Evolutionary conservation across 1,284 basidiomycete species (phyloP).

Genomic region (Rhodotorula sp.): DNA sequence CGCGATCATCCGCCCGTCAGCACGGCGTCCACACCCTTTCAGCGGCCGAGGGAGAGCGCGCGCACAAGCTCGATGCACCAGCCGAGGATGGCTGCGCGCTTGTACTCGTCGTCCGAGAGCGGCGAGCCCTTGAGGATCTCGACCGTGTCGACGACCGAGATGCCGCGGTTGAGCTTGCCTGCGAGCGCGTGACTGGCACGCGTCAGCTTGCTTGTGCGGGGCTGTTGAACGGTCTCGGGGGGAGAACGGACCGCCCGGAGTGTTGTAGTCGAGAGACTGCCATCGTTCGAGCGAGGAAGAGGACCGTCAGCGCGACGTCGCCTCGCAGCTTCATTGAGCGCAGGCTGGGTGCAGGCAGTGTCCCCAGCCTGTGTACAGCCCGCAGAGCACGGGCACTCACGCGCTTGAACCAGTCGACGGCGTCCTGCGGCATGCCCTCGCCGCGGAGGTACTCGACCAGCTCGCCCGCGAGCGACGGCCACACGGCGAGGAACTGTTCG

Average conservation of each 20-base stretch:
- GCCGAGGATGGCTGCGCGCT: conserved; percentile 84
- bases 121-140: conserved; percentile 76
- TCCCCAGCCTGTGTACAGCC: too few species aligned
- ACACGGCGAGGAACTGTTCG: conserved; percentile 57
- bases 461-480: conserved; percentile 59
- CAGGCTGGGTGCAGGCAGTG: too few species aligned
- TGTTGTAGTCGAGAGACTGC: conserved; percentile 92
- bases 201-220: neutral
- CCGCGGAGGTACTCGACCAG: conserved; percentile 64
- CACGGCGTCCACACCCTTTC: too few species aligned
- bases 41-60: neutral
- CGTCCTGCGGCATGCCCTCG: conserved; percentile 78
- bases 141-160: conserved; percentile 91
- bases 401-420: conserved; percentile 74
- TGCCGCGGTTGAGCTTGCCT: conserved; percentile 92
- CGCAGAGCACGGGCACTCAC: conserved; percentile 53
- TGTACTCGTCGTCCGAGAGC: conserved; percentile 78
- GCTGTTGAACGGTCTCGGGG: neutral
- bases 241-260: conserved; percentile 67
- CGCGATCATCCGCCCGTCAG: neutral
- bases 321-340: too few species aligned
- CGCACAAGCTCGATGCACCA: conserved; percentile 91
- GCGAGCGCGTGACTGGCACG: neutral
- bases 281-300: too few species aligned
- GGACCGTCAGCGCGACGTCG: too few species aligned